phyloP scores from a whole-genome alignment of 2,329 filamentous ascomycete genomes.

The Colletotrichum sojae region DNA sequence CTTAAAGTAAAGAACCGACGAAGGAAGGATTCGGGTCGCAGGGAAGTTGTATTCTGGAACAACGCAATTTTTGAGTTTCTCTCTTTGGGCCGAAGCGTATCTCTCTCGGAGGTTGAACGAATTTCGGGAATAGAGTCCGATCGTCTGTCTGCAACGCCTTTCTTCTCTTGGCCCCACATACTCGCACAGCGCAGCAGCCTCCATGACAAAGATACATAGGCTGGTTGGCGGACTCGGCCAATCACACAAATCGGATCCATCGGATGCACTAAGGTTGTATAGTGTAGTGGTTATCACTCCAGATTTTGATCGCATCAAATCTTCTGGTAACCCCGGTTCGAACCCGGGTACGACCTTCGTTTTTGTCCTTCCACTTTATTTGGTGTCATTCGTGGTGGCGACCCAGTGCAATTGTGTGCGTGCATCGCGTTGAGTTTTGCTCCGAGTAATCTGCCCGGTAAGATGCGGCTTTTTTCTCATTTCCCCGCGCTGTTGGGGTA shows the following conservation, averaged over 20 bases:
- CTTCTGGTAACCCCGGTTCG: conserved; percentile 40
- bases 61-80: too few relatives aligned
- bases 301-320: conserved; percentile 32
- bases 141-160: too few relatives aligned
- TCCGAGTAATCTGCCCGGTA: background rate
- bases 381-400: background rate
- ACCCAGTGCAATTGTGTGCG: too few relatives aligned
- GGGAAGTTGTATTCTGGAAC: too few relatives aligned
- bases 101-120: background rate
- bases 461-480: background rate
- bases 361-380: background rate
- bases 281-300: conserved; percentile 42
- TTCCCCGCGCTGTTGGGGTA: background rate
- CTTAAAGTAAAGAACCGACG: background rate
- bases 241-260: conserved; percentile 11
- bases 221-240: background rate
- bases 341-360: conserved; percentile 38
- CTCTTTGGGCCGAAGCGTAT: too few relatives aligned
- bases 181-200: background rate
- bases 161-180: too few relatives aligned
- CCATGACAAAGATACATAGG: background rate
- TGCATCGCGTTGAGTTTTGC: background rate
- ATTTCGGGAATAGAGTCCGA: background rate
- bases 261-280: conserved; percentile 12
- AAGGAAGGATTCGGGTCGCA: background rate